phyloP scores from a whole-genome alignment of 495 filamentous ascomycete genomes.

The Podospora australis region DNA sequence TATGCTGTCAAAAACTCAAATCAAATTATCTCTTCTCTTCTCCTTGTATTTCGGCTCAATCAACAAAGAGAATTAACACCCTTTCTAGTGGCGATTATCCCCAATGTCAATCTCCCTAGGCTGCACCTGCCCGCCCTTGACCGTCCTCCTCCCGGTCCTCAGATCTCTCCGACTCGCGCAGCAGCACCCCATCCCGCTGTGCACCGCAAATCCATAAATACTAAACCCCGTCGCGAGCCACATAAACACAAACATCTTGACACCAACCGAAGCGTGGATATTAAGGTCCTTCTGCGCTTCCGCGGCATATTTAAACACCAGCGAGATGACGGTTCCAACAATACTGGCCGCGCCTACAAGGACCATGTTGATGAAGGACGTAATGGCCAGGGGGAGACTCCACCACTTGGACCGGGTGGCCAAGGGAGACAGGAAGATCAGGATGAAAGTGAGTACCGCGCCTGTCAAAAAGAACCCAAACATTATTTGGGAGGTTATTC shows the following conservation, averaged over 20 bases:
- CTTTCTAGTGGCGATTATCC: too few relatives aligned
- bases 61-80: too few relatives aligned
- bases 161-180: slow-evolving; percentile 57
- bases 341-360: slow-evolving; percentile 62
- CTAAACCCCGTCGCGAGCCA: slow-evolving; percentile 69
- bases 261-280: slow-evolving; percentile 64
- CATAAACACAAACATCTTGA: slow-evolving; percentile 80
- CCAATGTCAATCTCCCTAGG: too few relatives aligned
- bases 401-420: slow-evolving; percentile 42
- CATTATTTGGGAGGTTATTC: slow-evolving; percentile 80
- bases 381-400: slow-evolving; percentile 44
- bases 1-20: too few relatives aligned
- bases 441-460: slow-evolving; percentile 57
- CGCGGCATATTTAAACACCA: slow-evolving; percentile 70
- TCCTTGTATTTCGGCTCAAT: too few relatives aligned
- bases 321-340: slow-evolving; percentile 73
- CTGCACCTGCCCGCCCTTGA: slow-evolving; percentile 7
- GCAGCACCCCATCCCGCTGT: slow-evolving; percentile 68
- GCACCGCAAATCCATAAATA: slow-evolving; percentile 62
- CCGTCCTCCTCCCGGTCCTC: slow-evolving; percentile 36
- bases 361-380: slow-evolving; percentile 60
- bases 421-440: slow-evolving; percentile 38
- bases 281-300: slow-evolving; percentile 59
- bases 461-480: slow-evolving; percentile 78
- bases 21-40: too few relatives aligned